These are phyloP conservation scores for Cutaneotrichosporon mucoides DNA, from an alignment of 1,284 basidiomycete species.

Conservation along the genomic window DNA sequence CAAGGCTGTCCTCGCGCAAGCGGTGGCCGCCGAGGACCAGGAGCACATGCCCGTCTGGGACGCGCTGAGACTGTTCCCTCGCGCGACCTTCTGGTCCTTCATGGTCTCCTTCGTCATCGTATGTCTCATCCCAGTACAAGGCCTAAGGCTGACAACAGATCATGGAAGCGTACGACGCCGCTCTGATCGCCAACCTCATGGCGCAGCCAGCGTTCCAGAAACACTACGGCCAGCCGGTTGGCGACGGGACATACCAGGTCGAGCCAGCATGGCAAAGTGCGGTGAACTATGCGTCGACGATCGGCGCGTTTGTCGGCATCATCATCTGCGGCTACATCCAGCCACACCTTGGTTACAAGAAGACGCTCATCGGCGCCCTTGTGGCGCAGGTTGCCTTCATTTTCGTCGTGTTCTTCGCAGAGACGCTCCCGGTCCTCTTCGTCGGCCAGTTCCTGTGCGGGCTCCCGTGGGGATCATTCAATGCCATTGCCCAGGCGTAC, in stretches of 20 bases:
- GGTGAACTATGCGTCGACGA: conserved; percentile 19
- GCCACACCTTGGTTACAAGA: conserved; percentile 20
- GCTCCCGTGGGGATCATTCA: conserved; percentile 32
- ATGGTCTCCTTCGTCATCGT: conserved; percentile 7
- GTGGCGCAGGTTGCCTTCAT: conserved; percentile 38
- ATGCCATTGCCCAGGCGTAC: conserved; percentile 28
- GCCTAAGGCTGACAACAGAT: conserved; percentile 13
- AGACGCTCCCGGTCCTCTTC: conserved; percentile 17
- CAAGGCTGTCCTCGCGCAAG: background rate
- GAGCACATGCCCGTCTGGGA: conserved; percentile 3
- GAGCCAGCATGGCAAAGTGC: conserved; percentile 25
- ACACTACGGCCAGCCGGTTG: conserved; percentile 24
- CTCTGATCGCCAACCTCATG: conserved; percentile 6
- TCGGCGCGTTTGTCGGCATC: conserved; percentile 16
- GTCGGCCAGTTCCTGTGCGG: conserved; percentile 26
- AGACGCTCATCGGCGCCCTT: conserved; percentile 33
- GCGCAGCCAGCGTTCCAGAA: conserved; percentile 19
- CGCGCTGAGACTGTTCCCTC: conserved; percentile 9
- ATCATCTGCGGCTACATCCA: conserved; percentile 21
- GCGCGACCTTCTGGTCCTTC: conserved; percentile 15
- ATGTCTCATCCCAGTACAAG: background rate
- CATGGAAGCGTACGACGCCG: conserved; percentile 4
- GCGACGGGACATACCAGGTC: background rate
- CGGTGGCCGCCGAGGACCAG: conserved; percentile 8
- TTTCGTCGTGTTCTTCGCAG: conserved; percentile 32